phyloP scores from a whole-genome alignment of 2,329 filamentous ascomycete species.

The Diaporthe sp. region DNA sequence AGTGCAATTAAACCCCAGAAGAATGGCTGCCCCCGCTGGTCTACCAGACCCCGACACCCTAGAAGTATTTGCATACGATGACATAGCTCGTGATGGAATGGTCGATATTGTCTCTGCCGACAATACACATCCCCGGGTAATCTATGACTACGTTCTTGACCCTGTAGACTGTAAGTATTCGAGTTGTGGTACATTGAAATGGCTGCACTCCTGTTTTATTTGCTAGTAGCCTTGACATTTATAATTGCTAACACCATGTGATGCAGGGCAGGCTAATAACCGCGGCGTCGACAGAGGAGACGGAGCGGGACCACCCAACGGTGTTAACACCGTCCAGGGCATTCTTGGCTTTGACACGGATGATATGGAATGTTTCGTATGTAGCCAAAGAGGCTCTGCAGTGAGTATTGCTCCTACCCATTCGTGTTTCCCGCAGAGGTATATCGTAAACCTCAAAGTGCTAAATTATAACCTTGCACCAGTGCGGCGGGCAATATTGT shows the following conservation, averaged over 20 bases:
- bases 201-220: not conserved
- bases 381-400: not conserved
- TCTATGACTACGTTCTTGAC: not conserved
- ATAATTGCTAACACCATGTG: not conserved
- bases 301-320: not conserved
- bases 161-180: not conserved
- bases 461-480: not conserved
- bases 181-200: fast-evolving
- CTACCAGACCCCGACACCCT: not conserved
- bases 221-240: too few species aligned
- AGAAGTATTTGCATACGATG: not conserved
- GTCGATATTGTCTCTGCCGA: not conserved
- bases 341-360: not conserved
- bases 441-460: not conserved
- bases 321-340: not conserved
- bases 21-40: not conserved
- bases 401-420: not conserved
- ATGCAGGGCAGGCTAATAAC: not conserved
- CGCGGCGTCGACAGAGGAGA: not conserved
- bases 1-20: not conserved
- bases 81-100: not conserved
- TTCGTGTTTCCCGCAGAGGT: not conserved
- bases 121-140: not conserved
- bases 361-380: not conserved
- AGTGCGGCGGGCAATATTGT: constrained; percentile 22